Evolutionary conservation across 2,329 filamentous ascomycete species (phyloP).

Genomic region (Colletotrichum higginsianum): DNA sequence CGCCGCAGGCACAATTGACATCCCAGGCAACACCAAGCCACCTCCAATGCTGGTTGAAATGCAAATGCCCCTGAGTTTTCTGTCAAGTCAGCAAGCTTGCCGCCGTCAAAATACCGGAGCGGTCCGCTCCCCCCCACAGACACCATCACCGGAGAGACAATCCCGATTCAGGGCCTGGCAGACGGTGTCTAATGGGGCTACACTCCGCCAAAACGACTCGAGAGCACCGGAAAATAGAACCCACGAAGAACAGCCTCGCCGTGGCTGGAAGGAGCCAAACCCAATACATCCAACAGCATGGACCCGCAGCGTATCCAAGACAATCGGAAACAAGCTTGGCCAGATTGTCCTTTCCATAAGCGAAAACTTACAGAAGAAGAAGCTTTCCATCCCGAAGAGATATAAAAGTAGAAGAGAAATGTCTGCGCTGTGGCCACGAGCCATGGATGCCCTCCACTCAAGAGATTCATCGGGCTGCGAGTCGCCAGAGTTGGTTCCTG

Average conservation of each 20-base stretch:
- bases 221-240: too few relatives aligned
- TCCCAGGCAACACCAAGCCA: background rate
- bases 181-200: background rate
- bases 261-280: too few relatives aligned
- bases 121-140: background rate
- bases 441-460: background rate
- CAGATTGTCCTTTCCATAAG: background rate
- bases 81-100: background rate
- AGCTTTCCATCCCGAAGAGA: background rate
- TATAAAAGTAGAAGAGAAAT: background rate
- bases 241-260: background rate
- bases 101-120: background rate
- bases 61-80: background rate
- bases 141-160: background rate
- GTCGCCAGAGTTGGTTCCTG: background rate
- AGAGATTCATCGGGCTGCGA: background rate
- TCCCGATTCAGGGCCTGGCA: background rate
- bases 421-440: background rate
- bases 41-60: background rate
- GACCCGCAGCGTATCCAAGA: background rate
- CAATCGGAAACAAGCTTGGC: too few relatives aligned
- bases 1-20: background rate
- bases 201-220: too few relatives aligned
- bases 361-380: background rate
- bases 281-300: too few relatives aligned